Conservation (phyloP, 805 yeast genomes). For the Kregervanrija fluxuum region DNA sequence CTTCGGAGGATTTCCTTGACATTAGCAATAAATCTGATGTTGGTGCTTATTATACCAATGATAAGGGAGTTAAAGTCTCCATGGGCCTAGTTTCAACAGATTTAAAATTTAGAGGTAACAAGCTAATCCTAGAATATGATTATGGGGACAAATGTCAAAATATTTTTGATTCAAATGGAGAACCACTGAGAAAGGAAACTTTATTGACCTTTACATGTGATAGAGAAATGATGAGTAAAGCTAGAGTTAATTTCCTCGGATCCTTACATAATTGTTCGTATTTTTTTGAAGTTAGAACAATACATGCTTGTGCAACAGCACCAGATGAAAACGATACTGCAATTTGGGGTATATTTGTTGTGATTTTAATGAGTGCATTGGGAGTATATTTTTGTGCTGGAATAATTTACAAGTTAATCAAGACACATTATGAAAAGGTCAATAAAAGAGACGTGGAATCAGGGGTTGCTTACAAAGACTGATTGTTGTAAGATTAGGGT, state of each 20-base stretch:
- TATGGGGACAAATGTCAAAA: conserved; percentile 56
- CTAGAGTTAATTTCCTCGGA: conserved; percentile 63
- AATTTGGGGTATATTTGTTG: conserved; percentile 56
- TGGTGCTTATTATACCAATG: conserved; percentile 53
- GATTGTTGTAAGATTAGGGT: too few relatives aligned
- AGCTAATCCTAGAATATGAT: conserved; percentile 60
- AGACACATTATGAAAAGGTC: conserved; percentile 11
- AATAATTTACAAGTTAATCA: conserved; percentile 28
- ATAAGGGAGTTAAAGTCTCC: conserved; percentile 34
- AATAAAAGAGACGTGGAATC: not conserved
- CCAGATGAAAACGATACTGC: conserved; percentile 58
- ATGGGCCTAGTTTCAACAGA: conserved; percentile 55
- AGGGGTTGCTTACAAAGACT: too few relatives aligned
- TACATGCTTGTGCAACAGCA: conserved; percentile 81
- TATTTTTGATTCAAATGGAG: conserved; percentile 35
- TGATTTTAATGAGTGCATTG: conserved; percentile 38
- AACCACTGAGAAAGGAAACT: conserved; percentile 51
- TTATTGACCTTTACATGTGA: conserved; percentile 72
- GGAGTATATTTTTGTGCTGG: conserved; percentile 39
- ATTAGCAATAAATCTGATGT: conserved; percentile 35
- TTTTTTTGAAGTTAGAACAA: conserved; percentile 76
- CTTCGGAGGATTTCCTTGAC: conserved; percentile 26
- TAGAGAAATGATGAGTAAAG: conserved; percentile 58
- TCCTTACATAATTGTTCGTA: conserved; percentile 71
- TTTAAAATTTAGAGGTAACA: conserved; percentile 67